These are phyloP conservation scores for Aspergillus fructus DNA, from an alignment of 2,329 filamentous ascomycete genomes.

Conservation along the genomic window DNA sequence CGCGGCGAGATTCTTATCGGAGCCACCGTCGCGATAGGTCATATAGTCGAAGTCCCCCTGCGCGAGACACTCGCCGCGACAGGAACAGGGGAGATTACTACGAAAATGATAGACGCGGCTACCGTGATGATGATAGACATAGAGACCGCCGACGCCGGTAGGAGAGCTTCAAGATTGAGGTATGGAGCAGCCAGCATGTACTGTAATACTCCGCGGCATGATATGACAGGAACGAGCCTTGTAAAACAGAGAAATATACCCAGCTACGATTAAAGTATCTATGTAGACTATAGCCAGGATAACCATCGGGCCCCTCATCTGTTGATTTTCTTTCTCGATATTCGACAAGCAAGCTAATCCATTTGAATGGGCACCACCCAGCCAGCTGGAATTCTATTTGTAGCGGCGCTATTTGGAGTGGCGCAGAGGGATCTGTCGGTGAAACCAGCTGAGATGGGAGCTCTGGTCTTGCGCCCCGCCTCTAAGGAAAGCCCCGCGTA, in stretches of 20 bases:
- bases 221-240: background rate
- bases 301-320: background rate
- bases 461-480: conserved; percentile 11
- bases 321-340: background rate
- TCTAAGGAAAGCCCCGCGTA: conserved; percentile 5
- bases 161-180: background rate
- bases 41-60: conserved; percentile 29
- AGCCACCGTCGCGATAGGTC: conserved; percentile 41
- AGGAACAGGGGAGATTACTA: conserved; percentile 38
- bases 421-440: conserved; percentile 12
- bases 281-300: background rate
- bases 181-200: background rate
- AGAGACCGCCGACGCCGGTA: conserved; percentile 28
- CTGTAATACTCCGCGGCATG: background rate
- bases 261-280: background rate
- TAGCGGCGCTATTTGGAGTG: conserved; percentile 1
- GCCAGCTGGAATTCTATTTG: conserved; percentile 1
- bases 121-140: conserved; percentile 30
- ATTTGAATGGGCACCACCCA: conserved; percentile 1
- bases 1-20: conserved; percentile 25
- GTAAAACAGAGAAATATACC: background rate
- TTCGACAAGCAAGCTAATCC: background rate
- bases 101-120: conserved; percentile 33
- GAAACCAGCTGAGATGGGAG: conserved; percentile 18
- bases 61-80: conserved; percentile 29